These are phyloP conservation scores for Psilocybe mexicana DNA, from an alignment of 1,284 basidiomycete species.

Conservation along the genomic window DNA sequence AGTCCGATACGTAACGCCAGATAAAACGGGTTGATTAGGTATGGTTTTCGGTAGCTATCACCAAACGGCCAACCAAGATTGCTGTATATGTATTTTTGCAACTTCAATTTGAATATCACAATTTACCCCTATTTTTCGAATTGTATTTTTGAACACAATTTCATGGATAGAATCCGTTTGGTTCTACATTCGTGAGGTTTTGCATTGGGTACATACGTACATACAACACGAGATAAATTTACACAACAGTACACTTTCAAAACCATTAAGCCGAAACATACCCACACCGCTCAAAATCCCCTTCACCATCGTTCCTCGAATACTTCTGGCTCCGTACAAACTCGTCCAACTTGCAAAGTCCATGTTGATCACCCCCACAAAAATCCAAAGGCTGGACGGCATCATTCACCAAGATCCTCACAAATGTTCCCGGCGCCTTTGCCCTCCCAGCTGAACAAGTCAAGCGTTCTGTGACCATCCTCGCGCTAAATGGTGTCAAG, in stretches of 20 bases:
- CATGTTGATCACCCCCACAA: constrained; percentile 51
- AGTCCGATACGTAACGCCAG: too few species aligned
- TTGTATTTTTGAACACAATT: too few species aligned
- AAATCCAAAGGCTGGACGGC: constrained; percentile 63
- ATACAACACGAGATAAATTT: too few species aligned
- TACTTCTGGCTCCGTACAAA: constrained; percentile 77
- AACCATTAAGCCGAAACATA: constrained; percentile 6
- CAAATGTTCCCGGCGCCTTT: constrained; percentile 36
- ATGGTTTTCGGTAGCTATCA: too few species aligned
- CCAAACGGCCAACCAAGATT: too few species aligned
- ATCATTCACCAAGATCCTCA: constrained; percentile 69
- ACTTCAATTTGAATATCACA: too few species aligned
- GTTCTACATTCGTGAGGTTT: too few species aligned
- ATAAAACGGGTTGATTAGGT: too few species aligned
- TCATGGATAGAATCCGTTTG: too few species aligned
- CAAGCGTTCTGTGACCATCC: constrained; percentile 66
- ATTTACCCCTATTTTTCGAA: too few species aligned
- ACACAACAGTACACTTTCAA: background rate
- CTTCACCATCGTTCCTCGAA: constrained; percentile 61
- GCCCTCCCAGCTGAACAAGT: constrained; percentile 34
- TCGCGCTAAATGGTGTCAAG: constrained; percentile 64
- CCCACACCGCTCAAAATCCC: constrained; percentile 63
- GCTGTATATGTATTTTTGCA: too few species aligned
- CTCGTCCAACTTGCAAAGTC: constrained; percentile 61
- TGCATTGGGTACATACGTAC: too few species aligned